These are phyloP conservation scores for Cochlearia excelsa DNA, from an alignment of 345 rosid genomes.

Conservation along the genomic window DNA sequence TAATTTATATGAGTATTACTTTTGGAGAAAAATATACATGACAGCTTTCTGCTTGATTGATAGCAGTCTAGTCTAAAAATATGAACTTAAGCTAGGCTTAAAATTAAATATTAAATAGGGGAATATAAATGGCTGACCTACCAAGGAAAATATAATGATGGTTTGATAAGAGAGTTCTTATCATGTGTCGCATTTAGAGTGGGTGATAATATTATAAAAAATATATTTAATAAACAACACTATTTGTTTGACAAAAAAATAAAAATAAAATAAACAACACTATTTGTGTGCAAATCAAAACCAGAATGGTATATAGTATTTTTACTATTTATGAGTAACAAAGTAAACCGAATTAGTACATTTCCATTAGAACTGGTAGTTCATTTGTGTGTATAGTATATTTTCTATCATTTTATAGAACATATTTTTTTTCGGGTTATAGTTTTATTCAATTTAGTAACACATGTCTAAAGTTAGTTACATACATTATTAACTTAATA, in stretches of 20 bases:
- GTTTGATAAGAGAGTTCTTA: constrained; percentile 19
- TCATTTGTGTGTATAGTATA: neutral
- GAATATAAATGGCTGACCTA: neutral
- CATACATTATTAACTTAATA: no score
- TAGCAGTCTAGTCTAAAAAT: no score
- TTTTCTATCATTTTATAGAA: neutral
- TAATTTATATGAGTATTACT: no score
- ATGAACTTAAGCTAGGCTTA: no score
- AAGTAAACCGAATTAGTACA: neutral
- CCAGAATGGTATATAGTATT: neutral
- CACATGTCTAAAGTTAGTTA: no score
- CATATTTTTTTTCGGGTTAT: neutral
- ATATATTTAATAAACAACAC: neutral
- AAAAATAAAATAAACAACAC: neutral
- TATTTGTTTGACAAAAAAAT: neutral
- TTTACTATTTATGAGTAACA: no score
- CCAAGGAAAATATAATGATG: constrained; percentile 2
- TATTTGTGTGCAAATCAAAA: neutral
- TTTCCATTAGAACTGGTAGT: neutral
- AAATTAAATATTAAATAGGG: no score
- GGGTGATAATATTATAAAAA: neutral
- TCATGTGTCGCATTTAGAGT: constrained; percentile 21
- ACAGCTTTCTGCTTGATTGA: no score
- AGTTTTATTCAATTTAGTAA: no score
- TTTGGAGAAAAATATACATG: no score